Base-by-base conservation (phyloP, 768 basidiomycete species). In the Lactarius trivialis region DNA sequence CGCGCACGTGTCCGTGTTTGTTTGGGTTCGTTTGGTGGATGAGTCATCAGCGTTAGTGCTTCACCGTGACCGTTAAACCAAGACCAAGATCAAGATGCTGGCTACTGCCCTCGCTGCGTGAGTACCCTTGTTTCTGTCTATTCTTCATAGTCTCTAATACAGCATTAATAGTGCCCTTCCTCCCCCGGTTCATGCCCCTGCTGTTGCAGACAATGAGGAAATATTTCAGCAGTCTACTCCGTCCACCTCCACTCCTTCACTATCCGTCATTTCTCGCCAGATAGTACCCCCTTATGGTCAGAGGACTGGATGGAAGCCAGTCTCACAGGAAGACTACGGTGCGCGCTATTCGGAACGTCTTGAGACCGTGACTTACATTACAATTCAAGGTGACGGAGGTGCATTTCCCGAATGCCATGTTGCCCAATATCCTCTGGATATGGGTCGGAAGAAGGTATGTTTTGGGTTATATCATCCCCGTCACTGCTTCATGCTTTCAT, bases 351-450 rank as follows among this genome's bases (percentile, higher is more conserved):
- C 41, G 58, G 63, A 66, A 36, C 55, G 60, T 45, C 64, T 48
- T 32, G 63, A 21, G 6, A 39, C 63, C 50, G 51, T 45, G 58
- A 30, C 53, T 65, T 55, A 56, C 33, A 57, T 49, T 11, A 56
- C 37, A 1, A 64, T 52, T 60, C 26, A 68, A 89, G 88, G 85
- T 61, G 88, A 92, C 70, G 91, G 93, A 66, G 93, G 92, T 68
- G 79, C 93, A 60, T 92, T 86, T 75, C 93, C 93, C 4, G 93
- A 99, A 77, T 98, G 95, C 73, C 93, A 95, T 81, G 78, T 96
- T 56, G 97, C 97, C 7, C 96, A 99, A 73, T 99, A 97, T 77
- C 96, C 96, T 12, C 74, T 98, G 65, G 92, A 93, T 60, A 86
- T 99, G 82, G 96, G 96, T 60, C 83, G 84, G 76, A 97, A 97